A percentile compares a stretch with the other conserved stretches of the same genome.
Conservation (phyloP, 192 early-diverging fungal genomes). For the Thoreauomyces humboldtii region DNA sequence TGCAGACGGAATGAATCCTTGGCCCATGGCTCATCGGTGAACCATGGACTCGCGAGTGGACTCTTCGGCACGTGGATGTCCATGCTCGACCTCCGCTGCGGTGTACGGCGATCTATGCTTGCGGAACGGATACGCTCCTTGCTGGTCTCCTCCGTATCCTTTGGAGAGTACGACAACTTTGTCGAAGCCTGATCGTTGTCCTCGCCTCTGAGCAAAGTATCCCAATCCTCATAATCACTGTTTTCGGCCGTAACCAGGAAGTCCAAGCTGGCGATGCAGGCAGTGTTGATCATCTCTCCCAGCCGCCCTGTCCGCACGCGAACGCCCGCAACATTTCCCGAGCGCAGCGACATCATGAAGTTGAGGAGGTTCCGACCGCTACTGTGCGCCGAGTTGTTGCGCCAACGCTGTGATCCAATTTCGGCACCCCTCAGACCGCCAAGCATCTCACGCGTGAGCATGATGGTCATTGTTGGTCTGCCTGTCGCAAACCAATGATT, state of each 20-base stretch:
- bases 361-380: slow-evolving; percentile 70
- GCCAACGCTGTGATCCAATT: slow-evolving; percentile 29
- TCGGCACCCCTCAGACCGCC: slow-evolving; percentile 47
- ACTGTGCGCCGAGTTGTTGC: slow-evolving; percentile 25
- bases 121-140: slow-evolving; percentile 22
- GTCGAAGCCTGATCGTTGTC: slow-evolving; percentile 8
- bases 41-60: slow-evolving; percentile 31
- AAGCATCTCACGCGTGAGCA: slow-evolving; percentile 79
- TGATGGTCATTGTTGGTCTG: slow-evolving; percentile 73
- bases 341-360: slow-evolving; percentile 78
- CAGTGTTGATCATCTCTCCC: slow-evolving; percentile 73
- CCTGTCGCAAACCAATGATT: slow-evolving; percentile 71
- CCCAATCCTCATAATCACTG: slow-evolving; percentile 43
- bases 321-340: slow-evolving; percentile 62
- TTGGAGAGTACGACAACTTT: slow-evolving; percentile 10
- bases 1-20: slow-evolving; percentile 18
- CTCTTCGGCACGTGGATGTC: slow-evolving; percentile 18
- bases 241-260: slow-evolving; percentile 61
- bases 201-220: slow-evolving; percentile 41
- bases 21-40: slow-evolving; percentile 15
- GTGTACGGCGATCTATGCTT: not conserved
- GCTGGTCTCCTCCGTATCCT: slow-evolving; percentile 17
- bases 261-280: slow-evolving; percentile 75
- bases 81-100: slow-evolving; percentile 11
- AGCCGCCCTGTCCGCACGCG: slow-evolving; percentile 75